Evolutionary conservation across 164 flowering plant genomes (phyloP).

Genomic region (Magnolia sinica): DNA sequence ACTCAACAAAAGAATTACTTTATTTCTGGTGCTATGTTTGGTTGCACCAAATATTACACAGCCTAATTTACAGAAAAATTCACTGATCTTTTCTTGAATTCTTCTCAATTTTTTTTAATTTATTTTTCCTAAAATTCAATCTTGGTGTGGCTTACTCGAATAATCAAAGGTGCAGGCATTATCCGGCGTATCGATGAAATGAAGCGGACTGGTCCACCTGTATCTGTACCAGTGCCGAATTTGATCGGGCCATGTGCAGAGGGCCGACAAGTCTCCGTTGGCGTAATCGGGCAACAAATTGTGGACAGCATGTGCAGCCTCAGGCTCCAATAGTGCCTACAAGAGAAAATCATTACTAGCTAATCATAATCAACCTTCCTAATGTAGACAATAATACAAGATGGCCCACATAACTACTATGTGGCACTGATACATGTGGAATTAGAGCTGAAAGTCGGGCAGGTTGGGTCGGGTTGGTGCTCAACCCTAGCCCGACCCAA

Average conservation of each 20-base stretch:
- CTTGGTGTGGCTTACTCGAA: constrained; percentile 34
- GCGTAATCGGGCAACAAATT: constrained; percentile 69
- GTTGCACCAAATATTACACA: neutral
- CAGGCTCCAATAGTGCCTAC: constrained; percentile 55
- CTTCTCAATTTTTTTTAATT: no score
- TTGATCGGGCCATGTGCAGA: constrained; percentile 95
- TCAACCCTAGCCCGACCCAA: no score
- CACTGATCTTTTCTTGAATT: neutral
- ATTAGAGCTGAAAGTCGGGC: no score
- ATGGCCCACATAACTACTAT: no score
- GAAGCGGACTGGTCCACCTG: constrained; percentile 91
- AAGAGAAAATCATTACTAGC: neutral
- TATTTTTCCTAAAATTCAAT: neutral
- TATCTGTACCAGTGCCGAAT: constrained; percentile 84
- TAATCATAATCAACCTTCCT: no score
- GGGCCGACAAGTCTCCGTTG: constrained; percentile 67
- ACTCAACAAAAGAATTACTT: neutral
- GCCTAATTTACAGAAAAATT: neutral
- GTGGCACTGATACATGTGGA: no score
- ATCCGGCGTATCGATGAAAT: constrained; percentile 93
- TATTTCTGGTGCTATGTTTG: neutral
- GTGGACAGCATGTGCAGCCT: constrained; percentile 63
- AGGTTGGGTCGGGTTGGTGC: no score
- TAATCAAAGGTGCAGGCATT: constrained; percentile 67
- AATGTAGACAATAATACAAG: no score